Conservation (phyloP, 805 yeast species). For the Starmerella tilneyi region DNA sequence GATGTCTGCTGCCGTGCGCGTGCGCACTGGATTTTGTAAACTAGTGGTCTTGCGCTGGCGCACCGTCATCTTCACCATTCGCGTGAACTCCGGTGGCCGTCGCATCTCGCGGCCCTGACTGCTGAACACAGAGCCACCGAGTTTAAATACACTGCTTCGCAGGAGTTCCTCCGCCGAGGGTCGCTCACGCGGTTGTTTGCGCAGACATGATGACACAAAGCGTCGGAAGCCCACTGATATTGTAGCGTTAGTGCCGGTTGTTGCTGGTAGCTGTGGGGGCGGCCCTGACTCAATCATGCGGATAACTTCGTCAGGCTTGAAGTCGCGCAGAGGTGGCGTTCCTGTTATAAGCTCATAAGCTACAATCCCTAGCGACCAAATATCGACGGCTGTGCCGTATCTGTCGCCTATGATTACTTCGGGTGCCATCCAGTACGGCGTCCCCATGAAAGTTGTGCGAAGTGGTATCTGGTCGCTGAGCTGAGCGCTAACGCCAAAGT, state of each 20-base stretch:
- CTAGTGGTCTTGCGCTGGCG: slow-evolving; percentile 2
- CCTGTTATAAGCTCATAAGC: slow-evolving; percentile 78
- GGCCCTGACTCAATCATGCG: slow-evolving; percentile 54
- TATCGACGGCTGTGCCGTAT: slow-evolving; percentile 78
- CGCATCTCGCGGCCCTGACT: not conserved
- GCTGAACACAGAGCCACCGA: slow-evolving; percentile 22
- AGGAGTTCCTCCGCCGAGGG: slow-evolving; percentile 52
- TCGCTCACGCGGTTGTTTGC: slow-evolving; percentile 54
- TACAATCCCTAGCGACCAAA: slow-evolving; percentile 94
- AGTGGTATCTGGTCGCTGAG: slow-evolving; percentile 43
- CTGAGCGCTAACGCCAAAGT: slow-evolving; percentile 89
- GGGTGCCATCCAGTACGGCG: slow-evolving; percentile 99
- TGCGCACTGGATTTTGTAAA: not conserved
- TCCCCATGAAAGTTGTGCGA: slow-evolving; percentile 78
- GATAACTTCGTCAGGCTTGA: slow-evolving; percentile 68
- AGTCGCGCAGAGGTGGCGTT: slow-evolving; percentile 62
- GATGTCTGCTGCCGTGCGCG: slow-evolving; percentile 32
- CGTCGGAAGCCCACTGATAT: no score
- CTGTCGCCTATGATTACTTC: slow-evolving; percentile 68
- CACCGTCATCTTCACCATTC: not conserved
- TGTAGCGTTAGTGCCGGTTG: no score
- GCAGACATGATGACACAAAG: slow-evolving; percentile 56
- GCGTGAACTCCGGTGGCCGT: not conserved
- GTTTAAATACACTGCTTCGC: slow-evolving; percentile 27
- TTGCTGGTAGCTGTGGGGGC: slow-evolving; percentile 48